A percentile compares a stretch with the other conserved stretches of the same genome.
Evolutionary conservation across 805 yeast species (phyloP).

Genomic region (Starmerella bombi): DNA sequence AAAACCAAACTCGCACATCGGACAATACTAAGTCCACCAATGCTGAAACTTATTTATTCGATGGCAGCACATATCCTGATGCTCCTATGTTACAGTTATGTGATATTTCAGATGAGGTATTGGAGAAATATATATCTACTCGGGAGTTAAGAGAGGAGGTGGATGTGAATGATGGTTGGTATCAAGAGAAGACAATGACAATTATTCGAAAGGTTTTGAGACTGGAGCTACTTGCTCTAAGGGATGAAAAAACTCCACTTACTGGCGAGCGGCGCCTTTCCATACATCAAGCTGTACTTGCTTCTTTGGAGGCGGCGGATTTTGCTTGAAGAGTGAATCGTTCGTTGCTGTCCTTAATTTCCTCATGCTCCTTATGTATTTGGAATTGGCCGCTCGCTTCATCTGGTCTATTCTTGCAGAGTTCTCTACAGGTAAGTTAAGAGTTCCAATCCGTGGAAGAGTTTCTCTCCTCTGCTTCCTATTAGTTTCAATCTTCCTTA

Average conservation of each 20-base stretch:
- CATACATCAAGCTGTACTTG: too few relatives aligned
- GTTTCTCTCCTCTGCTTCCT: too few relatives aligned
- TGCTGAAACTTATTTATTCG: conserved; percentile 38
- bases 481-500: too few relatives aligned
- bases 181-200: conserved; percentile 44
- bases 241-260: conserved; percentile 2
- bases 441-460: too few relatives aligned
- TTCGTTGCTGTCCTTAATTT: too few relatives aligned
- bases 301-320: too few relatives aligned
- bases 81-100: conserved; percentile 67
- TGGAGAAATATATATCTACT: conserved; percentile 33
- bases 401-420: too few relatives aligned
- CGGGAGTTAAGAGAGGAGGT: conserved; percentile 33
- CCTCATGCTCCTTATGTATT: too few relatives aligned
- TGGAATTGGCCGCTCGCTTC: too few relatives aligned
- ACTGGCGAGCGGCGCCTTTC: too few relatives aligned
- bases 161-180: conserved; percentile 72
- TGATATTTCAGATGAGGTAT: conserved; percentile 56
- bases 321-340: too few relatives aligned
- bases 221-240: conserved; percentile 31
- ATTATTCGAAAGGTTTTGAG: conserved; percentile 57
- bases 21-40: conserved; percentile 5
- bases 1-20: conserved; percentile 7
- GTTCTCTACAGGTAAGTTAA: too few relatives aligned
- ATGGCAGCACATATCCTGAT: conserved; percentile 56